Percentiles rank a stretch among this genome's conserved stretches.
Conservation (phyloP, 2,329 filamentous ascomycete species). For the Ascochyta pisi region DNA sequence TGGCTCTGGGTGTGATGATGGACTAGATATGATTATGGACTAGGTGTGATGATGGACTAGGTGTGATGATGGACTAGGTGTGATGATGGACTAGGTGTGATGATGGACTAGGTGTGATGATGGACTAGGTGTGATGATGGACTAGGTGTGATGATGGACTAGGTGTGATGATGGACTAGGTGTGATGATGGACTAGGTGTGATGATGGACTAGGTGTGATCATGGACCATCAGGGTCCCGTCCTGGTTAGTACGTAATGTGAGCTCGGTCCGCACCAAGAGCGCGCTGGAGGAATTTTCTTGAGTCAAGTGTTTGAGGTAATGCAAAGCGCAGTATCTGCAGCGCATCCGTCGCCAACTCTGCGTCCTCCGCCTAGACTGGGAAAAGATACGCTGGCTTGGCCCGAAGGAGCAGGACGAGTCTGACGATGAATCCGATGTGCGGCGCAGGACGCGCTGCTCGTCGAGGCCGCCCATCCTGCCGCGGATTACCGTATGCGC, state of each 20-base stretch:
- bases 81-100: too few relatives aligned
- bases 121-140: too few relatives aligned
- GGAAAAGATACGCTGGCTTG: conserved; percentile 35
- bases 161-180: too few relatives aligned
- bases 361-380: conserved; percentile 30
- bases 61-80: too few relatives aligned
- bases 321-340: conserved; percentile 1
- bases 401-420: conserved; percentile 23
- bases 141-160: too few relatives aligned
- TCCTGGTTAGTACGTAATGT: conserved; percentile 31
- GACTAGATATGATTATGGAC: too few relatives aligned
- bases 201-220: too few relatives aligned
- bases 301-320: conserved; percentile 19
- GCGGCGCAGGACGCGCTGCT: conserved; percentile 31
- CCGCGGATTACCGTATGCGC: conserved; percentile 39
- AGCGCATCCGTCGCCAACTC: conserved; percentile 17
- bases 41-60: too few relatives aligned
- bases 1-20: too few relatives aligned
- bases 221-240: conserved; percentile 8
- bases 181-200: too few relatives aligned
- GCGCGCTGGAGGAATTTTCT: conserved; percentile 5
- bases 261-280: conserved; percentile 16
- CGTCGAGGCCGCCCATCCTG: conserved; percentile 10
- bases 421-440: conserved; percentile 41
- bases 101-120: too few relatives aligned